Evolutionary conservation across 1,284 basidiomycete genomes (phyloP).

Genomic region (Irpex rosettiformis): DNA sequence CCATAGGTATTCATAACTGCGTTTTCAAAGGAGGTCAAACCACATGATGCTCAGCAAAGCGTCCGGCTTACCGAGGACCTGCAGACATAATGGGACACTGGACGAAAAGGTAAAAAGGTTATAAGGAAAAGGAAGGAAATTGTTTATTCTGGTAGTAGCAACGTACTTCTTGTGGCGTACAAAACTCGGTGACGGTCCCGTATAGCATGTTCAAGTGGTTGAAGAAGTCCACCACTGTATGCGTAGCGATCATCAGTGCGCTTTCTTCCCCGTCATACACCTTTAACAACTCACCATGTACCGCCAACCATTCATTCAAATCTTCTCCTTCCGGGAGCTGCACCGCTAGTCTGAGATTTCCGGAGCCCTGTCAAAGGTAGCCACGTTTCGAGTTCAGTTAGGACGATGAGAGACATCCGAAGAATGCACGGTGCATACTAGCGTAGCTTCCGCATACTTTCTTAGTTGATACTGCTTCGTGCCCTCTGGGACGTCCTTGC

Average conservation of each 20-base stretch:
- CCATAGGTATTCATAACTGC: constrained; percentile 97
- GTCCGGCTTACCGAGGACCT: constrained; percentile 75
- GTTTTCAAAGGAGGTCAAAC: not conserved
- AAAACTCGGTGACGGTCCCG: constrained; percentile 95
- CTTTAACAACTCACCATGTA: constrained; percentile 69
- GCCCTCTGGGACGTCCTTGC: constrained; percentile 92
- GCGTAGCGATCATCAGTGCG: not conserved
- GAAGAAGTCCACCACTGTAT: constrained; percentile 91
- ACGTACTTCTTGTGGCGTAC: constrained; percentile 83
- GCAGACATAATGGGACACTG: constrained; percentile 99
- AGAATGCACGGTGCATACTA: constrained; percentile 64
- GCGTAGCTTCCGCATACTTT: constrained; percentile 95
- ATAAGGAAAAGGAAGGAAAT: not conserved
- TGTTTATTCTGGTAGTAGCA: no score
- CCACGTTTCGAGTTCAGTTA: not conserved
- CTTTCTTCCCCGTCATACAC: not conserved
- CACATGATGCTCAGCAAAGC: not conserved
- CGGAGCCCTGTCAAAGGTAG: constrained; percentile 70
- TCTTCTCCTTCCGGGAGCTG: constrained; percentile 94
- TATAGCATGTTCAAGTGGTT: constrained; percentile 97
- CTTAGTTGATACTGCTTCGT: constrained; percentile 97
- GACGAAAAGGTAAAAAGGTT: not conserved
- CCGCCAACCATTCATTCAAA: constrained; percentile 93
- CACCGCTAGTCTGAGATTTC: constrained; percentile 87
- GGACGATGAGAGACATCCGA: not conserved